A percentile compares a stretch with the other conserved stretches of the same genome.
phyloP scores from a whole-genome alignment of 2,329 filamentous ascomycete genomes.

The Cladosporium sp. region DNA sequence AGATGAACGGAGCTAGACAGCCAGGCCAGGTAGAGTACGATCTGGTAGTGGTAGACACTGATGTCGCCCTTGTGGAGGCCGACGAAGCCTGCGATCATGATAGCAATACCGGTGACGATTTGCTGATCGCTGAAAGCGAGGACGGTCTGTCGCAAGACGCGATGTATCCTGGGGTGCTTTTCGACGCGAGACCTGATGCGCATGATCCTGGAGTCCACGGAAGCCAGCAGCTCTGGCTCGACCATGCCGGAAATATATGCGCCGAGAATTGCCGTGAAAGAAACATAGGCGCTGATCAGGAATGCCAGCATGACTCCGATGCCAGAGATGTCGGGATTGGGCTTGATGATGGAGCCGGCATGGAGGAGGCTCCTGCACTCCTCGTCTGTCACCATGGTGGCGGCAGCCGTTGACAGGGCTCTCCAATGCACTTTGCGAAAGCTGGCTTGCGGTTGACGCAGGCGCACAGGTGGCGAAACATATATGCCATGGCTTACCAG shows the following conservation, averaged over 20 bases:
- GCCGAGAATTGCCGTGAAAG: slow-evolving; percentile 14
- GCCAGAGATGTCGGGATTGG: slow-evolving; percentile 20
- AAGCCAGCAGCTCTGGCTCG: slow-evolving; percentile 15
- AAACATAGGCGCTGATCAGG: slow-evolving; percentile 18
- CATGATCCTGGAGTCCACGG: slow-evolving; percentile 11
- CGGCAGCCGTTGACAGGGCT: neutral
- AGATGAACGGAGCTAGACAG: slow-evolving; percentile 26
- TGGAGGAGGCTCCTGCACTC: neutral
- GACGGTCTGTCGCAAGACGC: slow-evolving; percentile 2
- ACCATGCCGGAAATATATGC: slow-evolving; percentile 16
- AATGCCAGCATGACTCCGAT: slow-evolving; percentile 20
- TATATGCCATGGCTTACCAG: too few relatives aligned
- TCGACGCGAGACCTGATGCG: slow-evolving; percentile 12
- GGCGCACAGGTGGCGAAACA: too few relatives aligned
- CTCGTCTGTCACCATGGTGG: neutral
- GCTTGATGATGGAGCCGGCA: slow-evolving; percentile 2
- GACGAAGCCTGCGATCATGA: slow-evolving; percentile 22
- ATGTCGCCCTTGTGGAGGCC: slow-evolving; percentile 17
- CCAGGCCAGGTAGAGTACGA: slow-evolving; percentile 27
- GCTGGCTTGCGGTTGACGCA: too few relatives aligned
- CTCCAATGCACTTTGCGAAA: too few relatives aligned
- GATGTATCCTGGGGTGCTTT: neutral
- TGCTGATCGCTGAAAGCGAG: slow-evolving; percentile 7
- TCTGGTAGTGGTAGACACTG: slow-evolving; percentile 24
- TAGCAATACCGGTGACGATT: slow-evolving; percentile 12